Conservation (phyloP, 2,329 filamentous ascomycete genomes). For the Fusarium falciforme region DNA sequence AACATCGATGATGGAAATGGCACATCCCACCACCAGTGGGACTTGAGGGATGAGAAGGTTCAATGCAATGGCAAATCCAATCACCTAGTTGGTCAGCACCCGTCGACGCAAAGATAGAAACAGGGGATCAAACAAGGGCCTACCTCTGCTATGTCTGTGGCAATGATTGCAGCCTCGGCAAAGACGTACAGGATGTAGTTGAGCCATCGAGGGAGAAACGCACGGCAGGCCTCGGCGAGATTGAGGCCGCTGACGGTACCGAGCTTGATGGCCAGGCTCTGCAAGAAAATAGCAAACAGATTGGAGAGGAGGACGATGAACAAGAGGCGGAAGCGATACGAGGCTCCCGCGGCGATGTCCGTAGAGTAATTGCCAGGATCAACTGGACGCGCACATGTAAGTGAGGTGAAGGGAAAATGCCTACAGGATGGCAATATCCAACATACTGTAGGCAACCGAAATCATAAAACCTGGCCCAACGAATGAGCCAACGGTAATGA, state of each 20-base stretch:
- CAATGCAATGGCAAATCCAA: constrained; percentile 76
- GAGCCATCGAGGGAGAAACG: constrained; percentile 73
- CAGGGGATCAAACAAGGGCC: not conserved
- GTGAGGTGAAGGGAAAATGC: not conserved
- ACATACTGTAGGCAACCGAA: constrained; percentile 67
- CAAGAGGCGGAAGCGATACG: constrained; percentile 72
- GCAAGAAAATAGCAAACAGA: constrained; percentile 76
- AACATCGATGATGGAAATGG: constrained; percentile 75
- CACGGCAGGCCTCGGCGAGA: constrained; percentile 73
- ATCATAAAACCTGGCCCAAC: constrained; percentile 76
- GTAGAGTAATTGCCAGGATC: constrained; percentile 77
- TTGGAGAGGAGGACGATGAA: constrained; percentile 78
- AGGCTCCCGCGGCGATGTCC: constrained; percentile 75
- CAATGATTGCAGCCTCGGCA: constrained; percentile 75
- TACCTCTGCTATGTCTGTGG: constrained; percentile 75
- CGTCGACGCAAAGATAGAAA: not conserved
- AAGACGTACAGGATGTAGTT: constrained; percentile 71
- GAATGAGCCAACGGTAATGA: constrained; percentile 50
- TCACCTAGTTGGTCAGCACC: constrained; percentile 57
- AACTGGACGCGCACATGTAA: constrained; percentile 48
- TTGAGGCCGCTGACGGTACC: constrained; percentile 77
- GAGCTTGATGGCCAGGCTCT: constrained; percentile 75
- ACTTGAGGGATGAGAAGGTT: constrained; percentile 73
- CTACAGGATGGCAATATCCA: not conserved
- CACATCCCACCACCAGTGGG: constrained; percentile 75